phyloP scores from a whole-genome alignment of 352 stramenopile species.

The Plasmopara muralis region DNA sequence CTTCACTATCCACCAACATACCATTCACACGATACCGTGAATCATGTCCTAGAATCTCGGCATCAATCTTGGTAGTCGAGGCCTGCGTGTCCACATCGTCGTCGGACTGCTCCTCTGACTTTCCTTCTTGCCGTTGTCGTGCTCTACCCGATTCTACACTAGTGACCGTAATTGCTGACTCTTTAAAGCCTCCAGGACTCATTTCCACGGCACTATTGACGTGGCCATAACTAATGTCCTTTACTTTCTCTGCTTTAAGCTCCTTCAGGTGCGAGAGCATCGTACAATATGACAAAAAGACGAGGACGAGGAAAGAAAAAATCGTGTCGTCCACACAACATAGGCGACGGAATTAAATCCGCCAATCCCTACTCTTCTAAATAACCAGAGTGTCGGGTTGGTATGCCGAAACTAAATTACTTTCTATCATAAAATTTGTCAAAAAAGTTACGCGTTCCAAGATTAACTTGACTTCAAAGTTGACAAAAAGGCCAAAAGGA shows the following conservation, averaged over 20 bases:
- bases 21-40: constrained; percentile 63
- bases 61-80: constrained; percentile 16
- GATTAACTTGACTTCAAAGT: too few relatives aligned
- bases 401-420: too few relatives aligned
- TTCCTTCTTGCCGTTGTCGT: constrained; percentile 17
- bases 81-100: constrained; percentile 23
- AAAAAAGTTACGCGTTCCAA: too few relatives aligned
- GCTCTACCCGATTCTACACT: constrained; percentile 31
- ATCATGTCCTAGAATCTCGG: constrained; percentile 27
- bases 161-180: constrained; percentile 18
- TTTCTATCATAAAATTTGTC: too few relatives aligned
- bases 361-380: too few relatives aligned
- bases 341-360: too few relatives aligned
- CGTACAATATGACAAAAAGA: not conserved
- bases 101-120: constrained; percentile 15
- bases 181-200: constrained; percentile 28
- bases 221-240: constrained; percentile 30
- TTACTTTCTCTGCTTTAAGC: constrained; percentile 44
- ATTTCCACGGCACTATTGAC: constrained; percentile 46
- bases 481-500: too few relatives aligned
- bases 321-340: too few relatives aligned
- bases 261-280: constrained; percentile 40
- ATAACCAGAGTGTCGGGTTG: too few relatives aligned
- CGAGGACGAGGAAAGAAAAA: too few relatives aligned
- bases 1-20: constrained; percentile 65